A percentile compares a stretch with the other conserved stretches of the same genome.
These are phyloP conservation scores for Toxoplasma gondii DNA, from an alignment of 169 alveolate species.

Conservation along the genomic window DNA sequence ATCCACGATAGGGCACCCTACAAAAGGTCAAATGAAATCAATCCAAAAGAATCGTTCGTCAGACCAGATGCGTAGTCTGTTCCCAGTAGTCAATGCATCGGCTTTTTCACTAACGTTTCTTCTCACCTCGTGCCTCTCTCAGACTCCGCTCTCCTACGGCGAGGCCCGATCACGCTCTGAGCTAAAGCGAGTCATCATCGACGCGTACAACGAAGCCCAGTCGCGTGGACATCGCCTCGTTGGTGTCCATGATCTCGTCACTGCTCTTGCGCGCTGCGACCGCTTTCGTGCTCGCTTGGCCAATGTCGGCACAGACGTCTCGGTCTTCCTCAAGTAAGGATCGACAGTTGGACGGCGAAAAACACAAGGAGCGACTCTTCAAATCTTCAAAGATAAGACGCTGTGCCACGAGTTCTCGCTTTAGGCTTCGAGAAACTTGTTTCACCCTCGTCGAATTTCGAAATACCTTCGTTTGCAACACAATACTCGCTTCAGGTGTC, in stretches of 20 bases:
- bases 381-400: no score
- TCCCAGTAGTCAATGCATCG: not conserved
- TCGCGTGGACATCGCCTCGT: not conserved
- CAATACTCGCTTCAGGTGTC: no score
- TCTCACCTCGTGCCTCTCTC: not conserved
- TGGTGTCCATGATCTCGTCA: constrained; percentile 2
- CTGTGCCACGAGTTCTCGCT: no score
- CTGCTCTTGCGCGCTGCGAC: not conserved
- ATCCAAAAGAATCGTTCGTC: no score
- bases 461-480: no score
- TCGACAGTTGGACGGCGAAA: not conserved
- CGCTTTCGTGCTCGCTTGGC: not conserved
- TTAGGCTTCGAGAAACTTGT: no score
- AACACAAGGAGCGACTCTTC: not conserved
- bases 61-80: not conserved
- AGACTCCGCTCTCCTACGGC: constrained; percentile 5
- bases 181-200: not conserved
- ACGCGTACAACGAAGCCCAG: not conserved
- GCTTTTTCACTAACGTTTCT: not conserved
- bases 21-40: no score
- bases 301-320: not conserved
- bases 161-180: not conserved
- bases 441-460: no score
- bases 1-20: no score
- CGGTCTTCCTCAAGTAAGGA: not conserved